Evolutionary conservation across 129 eudicot genomes (phyloP).

Genomic region (Solidago caesia): DNA sequence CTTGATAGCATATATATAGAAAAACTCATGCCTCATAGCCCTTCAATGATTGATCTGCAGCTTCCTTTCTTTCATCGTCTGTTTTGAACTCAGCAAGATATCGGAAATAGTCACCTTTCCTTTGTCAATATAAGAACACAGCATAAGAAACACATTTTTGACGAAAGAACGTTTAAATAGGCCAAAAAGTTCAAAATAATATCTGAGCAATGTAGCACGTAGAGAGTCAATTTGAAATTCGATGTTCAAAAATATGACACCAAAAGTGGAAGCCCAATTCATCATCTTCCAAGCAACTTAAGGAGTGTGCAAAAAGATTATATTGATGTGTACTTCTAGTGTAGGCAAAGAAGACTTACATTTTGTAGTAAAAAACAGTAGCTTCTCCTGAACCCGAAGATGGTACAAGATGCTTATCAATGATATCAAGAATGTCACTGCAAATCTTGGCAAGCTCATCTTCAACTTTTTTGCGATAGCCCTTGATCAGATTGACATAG

Average conservation of each 20-base stretch:
- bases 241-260: neutral
- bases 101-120: conserved; percentile 98
- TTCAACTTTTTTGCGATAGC: conserved; percentile 89
- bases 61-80: conserved; percentile 77
- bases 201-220: neutral
- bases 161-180: neutral
- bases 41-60: conserved; percentile 84
- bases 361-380: conserved; percentile 88
- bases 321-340: neutral
- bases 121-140: conserved; percentile 25
- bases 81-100: conserved; percentile 97
- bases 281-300: neutral
- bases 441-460: conserved; percentile 92
- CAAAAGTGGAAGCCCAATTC: neutral
- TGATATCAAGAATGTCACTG: conserved; percentile 74
- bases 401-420: conserved; percentile 81
- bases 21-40: conserved; percentile 82
- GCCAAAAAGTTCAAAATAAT: conserved; percentile 14
- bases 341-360: conserved; percentile 50
- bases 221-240: neutral
- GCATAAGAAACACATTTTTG: neutral
- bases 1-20: neutral
- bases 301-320: neutral
- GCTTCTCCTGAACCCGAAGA: conserved; percentile 80
- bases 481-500: conserved; percentile 81